Base-by-base conservation (phyloP, 2,329 filamentous ascomycete species). In the Rosellinia necatrix region DNA sequence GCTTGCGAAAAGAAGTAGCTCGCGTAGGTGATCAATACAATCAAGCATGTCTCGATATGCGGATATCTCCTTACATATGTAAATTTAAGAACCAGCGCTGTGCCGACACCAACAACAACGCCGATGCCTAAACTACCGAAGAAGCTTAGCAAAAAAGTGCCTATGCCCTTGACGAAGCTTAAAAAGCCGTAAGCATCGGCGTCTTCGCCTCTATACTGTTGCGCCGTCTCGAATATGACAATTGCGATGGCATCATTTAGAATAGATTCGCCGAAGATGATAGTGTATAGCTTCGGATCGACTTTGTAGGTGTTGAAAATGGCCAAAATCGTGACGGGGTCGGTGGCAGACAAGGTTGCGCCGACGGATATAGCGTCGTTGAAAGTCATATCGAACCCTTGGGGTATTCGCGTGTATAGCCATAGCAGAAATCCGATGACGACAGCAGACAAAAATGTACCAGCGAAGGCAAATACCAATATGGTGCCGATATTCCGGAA, bases 281-380 rank as follows among this genome's bases (percentile, higher is more conserved):
- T 87, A 25, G 94, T 99, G 76, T 99, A 99, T 15, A 99, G 83
- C 76, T 97, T 97, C 2, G 94, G 94, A 68, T 99, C 94, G 67
- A 99, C 94, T 76, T 97, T 97, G 83, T 97, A 99, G 1, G 94
- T 90, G 74, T 97, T 97, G 83, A 99, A 99, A 66, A 99, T 99
- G 71, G 94, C 94, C 50, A 99, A 80, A 66, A 99, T 97, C 0
- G 94, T 99, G 56, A 99, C 93, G 0, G 94, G 94, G 70, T 99
- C 94, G 1, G 94, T 99, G 57, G 94, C 94, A 2, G 94, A 97
- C 27, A 99, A 83, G 0, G 94, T 99, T 40, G 94, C 94, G 67
- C 94, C 94, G 38, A 99, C 91, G 1, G 92, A 96, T 71, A 99
- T 94, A 62, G 94, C 94, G 71, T 99, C 94, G 63, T 97, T 90